Evolutionary conservation across 2,329 filamentous ascomycete genomes (phyloP), one percentile per base, ranked within the genome.

Genomic region (Beauveria sp.): DNA sequence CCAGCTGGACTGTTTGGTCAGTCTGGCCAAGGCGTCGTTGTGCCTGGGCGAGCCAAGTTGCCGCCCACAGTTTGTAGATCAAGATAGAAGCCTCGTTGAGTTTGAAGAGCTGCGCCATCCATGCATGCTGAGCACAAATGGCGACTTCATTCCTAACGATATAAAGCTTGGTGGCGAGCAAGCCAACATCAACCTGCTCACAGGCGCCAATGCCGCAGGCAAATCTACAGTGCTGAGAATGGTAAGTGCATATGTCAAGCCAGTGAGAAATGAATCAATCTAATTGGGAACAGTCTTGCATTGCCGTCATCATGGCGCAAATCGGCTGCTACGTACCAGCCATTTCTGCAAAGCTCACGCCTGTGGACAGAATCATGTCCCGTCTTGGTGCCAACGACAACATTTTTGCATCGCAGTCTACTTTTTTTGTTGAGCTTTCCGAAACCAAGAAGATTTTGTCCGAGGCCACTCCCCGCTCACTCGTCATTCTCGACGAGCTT

Each of bases 401-500:
- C 74, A 99, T 99, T 68, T 98, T 99, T 71, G 95, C 93, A 1
- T 91, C 93, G 0, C 95, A 99, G 74, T 96, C 91, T 16, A 99
- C 95, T 2, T 99, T 99, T 80, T 98, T 99, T 70, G 93, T 99
- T 30, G 95, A 99, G 75, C 79, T 99, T 2, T 93, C 92, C 0
- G 95, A 99, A 73, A 99, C 95, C 0, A 96, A 98, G 79, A 98
- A 98, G 80, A 99, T 99, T 56, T 81, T 99, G 1, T 86, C 91
- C 0, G 95, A 98, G 76, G 95, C 95, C 0, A 97, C 93, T 0
- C 89, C 93, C 0, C 90, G 93, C 12, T 97, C 92, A 0, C 85
- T 99, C 1, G 95, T 99, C 60, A 99, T 99, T 67, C 85, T 99
- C 1, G 95, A 99, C 73, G 95, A 99, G 72, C 86, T 99, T 0